Evolutionary conservation across 495 filamentous ascomycete genomes (phyloP).

Genomic region (Talaromyces wortmannii): DNA sequence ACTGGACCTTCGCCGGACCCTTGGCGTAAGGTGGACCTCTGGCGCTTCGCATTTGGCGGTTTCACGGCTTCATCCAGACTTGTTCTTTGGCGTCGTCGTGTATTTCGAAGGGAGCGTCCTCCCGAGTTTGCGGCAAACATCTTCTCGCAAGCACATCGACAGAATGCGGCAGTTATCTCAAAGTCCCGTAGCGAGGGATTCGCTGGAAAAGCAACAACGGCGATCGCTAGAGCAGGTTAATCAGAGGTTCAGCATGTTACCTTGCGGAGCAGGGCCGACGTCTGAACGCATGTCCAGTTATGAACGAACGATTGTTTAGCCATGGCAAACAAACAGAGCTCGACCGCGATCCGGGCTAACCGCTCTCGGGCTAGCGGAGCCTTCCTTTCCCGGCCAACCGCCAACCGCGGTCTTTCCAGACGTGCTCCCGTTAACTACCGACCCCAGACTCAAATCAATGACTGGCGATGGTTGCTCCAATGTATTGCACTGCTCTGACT

Average conservation of each 20-base stretch:
- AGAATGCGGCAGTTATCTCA: background rate
- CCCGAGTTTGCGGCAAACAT: constrained; percentile 60
- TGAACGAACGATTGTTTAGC: too few species aligned
- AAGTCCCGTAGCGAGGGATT: background rate
- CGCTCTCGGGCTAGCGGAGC: background rate
- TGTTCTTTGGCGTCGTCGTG: constrained; percentile 62
- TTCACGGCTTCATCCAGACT: constrained; percentile 56
- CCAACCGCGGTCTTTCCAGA: background rate
- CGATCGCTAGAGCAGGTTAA: background rate
- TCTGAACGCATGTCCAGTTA: too few species aligned
- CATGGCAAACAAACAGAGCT: too few species aligned
- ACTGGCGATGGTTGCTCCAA: background rate
- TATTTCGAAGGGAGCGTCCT: constrained; percentile 44
- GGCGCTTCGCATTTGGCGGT: constrained; percentile 65
- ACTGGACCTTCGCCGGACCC: constrained; percentile 39
- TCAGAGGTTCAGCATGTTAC: too few species aligned
- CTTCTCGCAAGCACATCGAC: constrained; percentile 1
- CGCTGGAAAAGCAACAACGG: background rate
- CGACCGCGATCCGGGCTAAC: too few species aligned
- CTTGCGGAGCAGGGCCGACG: too few species aligned
- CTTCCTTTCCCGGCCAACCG: background rate
- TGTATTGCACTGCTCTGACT: background rate
- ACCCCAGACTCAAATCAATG: background rate
- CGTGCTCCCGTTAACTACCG: background rate
- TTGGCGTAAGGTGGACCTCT: constrained; percentile 54